phyloP scores from a whole-genome alignment of 2,329 filamentous ascomycete species.

The Verticillium tricorpus region DNA sequence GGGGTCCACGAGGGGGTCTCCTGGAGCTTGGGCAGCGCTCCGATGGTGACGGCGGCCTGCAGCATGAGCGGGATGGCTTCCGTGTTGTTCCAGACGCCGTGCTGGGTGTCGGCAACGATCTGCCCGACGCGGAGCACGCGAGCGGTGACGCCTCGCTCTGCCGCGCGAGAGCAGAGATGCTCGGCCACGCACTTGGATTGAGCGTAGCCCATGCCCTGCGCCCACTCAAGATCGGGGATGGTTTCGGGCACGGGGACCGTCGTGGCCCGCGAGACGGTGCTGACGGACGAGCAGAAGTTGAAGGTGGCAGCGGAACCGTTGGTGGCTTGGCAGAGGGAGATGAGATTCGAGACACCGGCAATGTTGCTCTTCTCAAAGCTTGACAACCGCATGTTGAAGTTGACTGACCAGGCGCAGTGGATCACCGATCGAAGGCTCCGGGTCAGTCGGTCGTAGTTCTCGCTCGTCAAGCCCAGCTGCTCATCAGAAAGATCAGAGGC shows the following conservation, averaged over 20 bases:
- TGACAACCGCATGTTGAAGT: constrained; percentile 48
- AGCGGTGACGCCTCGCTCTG: constrained; percentile 22
- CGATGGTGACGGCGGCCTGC: constrained; percentile 36
- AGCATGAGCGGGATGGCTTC: constrained; percentile 51
- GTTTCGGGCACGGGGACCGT: constrained; percentile 27
- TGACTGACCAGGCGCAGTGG: constrained; percentile 51
- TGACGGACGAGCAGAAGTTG: constrained; percentile 47
- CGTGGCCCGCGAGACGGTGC: constrained; percentile 31
- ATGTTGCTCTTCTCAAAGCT: constrained; percentile 46
- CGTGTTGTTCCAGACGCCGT: constrained; percentile 45
- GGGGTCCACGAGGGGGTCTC: constrained; percentile 42
- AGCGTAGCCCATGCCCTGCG: constrained; percentile 37
- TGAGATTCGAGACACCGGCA: constrained; percentile 36
- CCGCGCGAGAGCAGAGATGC: constrained; percentile 29
- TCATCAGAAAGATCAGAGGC: constrained; percentile 32
- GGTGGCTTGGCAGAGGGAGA: constrained; percentile 24
- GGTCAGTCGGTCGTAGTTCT: constrained; percentile 21
- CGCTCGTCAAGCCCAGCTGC: constrained; percentile 31
- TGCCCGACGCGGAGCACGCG: constrained; percentile 44
- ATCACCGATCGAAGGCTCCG: constrained; percentile 35
- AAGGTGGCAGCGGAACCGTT: constrained; percentile 23
- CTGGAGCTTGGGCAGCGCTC: constrained; percentile 37
- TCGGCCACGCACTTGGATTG: constrained; percentile 37
- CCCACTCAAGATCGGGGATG: constrained; percentile 28
- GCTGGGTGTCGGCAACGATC: constrained; percentile 40